A percentile compares a stretch with the other conserved stretches of the same genome.
Conservation (phyloP, 2,329 filamentous ascomycete species). For the Stemphylium vesicarium region DNA sequence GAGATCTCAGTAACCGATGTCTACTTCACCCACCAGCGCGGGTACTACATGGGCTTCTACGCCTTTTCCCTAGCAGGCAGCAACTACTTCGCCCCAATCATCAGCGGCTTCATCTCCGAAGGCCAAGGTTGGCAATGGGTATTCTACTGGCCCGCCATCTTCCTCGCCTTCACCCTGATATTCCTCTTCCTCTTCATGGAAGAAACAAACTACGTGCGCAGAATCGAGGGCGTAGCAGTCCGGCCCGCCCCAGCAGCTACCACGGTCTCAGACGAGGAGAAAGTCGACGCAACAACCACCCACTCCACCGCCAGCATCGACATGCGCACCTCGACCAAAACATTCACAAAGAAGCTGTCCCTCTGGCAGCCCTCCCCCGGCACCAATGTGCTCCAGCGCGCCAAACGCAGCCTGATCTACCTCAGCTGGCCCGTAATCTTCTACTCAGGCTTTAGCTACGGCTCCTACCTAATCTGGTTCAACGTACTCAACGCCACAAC, state of each 20-base stretch:
- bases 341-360: constrained; percentile 27
- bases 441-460: constrained; percentile 35
- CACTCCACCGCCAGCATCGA: constrained; percentile 21
- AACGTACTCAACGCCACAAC: constrained; percentile 39
- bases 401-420: constrained; percentile 32
- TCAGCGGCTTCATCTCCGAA: constrained; percentile 47
- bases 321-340: constrained; percentile 15
- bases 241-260: background rate
- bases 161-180: constrained; percentile 57
- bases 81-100: constrained; percentile 48
- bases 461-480: constrained; percentile 37
- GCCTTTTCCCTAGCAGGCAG: constrained; percentile 41
- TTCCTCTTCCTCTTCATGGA: constrained; percentile 66
- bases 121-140: constrained; percentile 46
- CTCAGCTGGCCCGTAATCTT: constrained; percentile 47
- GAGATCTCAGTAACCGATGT: constrained; percentile 56
- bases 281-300: constrained; percentile 32
- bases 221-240: constrained; percentile 26
- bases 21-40: constrained; percentile 46
- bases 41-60: constrained; percentile 42
- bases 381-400: constrained; percentile 24
- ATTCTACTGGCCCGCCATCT: constrained; percentile 61
- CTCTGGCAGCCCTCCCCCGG: constrained; percentile 30
- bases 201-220: constrained; percentile 62
- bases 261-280: constrained; percentile 16